phyloP scores from a whole-genome alignment of 169 alveolate genomes.

The Cryptosporidium viatorum region DNA sequence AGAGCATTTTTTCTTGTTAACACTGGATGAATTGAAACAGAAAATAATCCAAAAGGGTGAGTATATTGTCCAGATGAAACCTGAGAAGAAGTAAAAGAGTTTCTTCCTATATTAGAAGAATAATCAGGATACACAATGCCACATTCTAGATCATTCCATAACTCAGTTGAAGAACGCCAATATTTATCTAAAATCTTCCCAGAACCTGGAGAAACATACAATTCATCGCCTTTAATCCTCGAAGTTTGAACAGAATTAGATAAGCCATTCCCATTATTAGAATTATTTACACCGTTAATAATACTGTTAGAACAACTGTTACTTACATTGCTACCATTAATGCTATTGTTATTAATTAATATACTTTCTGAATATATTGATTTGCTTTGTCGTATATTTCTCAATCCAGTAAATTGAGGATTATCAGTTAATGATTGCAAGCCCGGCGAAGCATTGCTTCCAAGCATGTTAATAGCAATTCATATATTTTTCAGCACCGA shows the following conservation, averaged over 20 bases:
- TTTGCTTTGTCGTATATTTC: conserved; percentile 66
- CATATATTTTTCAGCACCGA: neutral
- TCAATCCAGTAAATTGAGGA: conserved; percentile 48
- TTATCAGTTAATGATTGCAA: conserved; percentile 35
- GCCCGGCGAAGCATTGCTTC: conserved; percentile 63
- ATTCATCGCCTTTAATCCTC: conserved; percentile 12
- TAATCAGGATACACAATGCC: conserved; percentile 68
- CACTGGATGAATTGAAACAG: conserved; percentile 74
- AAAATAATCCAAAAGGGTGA: conserved; percentile 62
- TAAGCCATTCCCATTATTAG: neutral
- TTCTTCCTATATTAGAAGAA: conserved; percentile 32
- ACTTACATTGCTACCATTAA: neutral
- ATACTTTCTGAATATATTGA: conserved; percentile 5
- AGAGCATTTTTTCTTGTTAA: conserved; percentile 66
- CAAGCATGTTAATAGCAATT: conserved; percentile 43
- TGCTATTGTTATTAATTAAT: neutral
- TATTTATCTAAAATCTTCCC: conserved; percentile 20
- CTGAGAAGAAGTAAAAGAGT: conserved; percentile 15
- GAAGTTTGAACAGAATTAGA: neutral
- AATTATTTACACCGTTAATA: neutral
- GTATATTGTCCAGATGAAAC: conserved; percentile 36
- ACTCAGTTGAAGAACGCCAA: conserved; percentile 67
- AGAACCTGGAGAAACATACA: conserved; percentile 4
- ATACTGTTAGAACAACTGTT: conserved; percentile 3
- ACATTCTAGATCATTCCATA: conserved; percentile 70